A percentile compares a stretch with the other conserved stretches of the same genome.
Conservation (phyloP, 768 basidiomycete species). For the Tubosaeta sp. region DNA sequence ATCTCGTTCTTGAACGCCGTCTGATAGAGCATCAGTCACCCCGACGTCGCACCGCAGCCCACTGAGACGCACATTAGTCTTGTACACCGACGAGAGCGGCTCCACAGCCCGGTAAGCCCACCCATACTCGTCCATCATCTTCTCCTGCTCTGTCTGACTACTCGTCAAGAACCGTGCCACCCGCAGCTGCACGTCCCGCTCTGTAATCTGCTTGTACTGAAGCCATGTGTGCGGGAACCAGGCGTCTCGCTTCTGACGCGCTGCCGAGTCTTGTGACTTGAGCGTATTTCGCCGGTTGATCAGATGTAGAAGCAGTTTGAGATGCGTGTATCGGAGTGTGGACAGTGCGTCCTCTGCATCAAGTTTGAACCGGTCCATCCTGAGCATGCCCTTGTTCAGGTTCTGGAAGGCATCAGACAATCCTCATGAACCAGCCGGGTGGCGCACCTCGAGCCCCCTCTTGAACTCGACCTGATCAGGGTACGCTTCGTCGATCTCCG, state of each 20-base stretch:
- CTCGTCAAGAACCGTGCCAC: constrained; percentile 43
- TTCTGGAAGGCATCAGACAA: constrained; percentile 11
- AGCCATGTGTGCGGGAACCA: constrained; percentile 27
- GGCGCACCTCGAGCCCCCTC: constrained; percentile 20
- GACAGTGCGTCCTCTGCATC: constrained; percentile 29
- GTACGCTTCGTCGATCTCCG: constrained; percentile 25
- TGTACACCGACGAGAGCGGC: constrained; percentile 39
- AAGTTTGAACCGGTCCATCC: constrained; percentile 18
- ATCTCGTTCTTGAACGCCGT: constrained; percentile 22
- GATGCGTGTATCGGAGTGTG: constrained; percentile 29
- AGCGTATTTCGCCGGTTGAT: constrained; percentile 6
- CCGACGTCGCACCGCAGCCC: not conserved
- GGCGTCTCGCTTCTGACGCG: constrained; percentile 25
- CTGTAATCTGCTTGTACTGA: constrained; percentile 29
- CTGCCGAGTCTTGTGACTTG: constrained; percentile 15
- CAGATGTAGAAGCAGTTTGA: constrained; percentile 22
- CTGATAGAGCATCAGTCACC: constrained; percentile 4
- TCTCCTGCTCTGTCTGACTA: constrained; percentile 36
- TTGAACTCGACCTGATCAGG: constrained; percentile 25
- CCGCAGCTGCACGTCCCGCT: constrained; percentile 45
- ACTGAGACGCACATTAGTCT: constrained; percentile 36
- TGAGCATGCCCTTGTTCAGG: constrained; percentile 14
- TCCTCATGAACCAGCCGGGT: not conserved
- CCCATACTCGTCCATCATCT: constrained; percentile 42
- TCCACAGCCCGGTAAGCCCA: constrained; percentile 51